These are phyloP conservation scores for Gossypium turneri DNA, from an alignment of 345 rosid species.

Conservation along the genomic window DNA sequence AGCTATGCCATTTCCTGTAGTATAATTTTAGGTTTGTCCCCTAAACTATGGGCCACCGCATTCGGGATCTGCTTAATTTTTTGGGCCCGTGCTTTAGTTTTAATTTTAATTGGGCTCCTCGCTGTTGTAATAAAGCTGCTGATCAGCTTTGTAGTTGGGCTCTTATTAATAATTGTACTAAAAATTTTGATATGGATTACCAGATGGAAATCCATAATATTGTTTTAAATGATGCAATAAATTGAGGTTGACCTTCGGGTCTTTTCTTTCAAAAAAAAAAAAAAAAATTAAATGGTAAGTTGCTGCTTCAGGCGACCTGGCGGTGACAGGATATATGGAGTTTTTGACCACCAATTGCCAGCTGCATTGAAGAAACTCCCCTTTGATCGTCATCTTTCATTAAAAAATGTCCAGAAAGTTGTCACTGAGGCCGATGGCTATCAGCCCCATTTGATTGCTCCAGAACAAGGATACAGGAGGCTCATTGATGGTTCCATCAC, in stretches of 20 bases:
- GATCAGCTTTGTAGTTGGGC: no score
- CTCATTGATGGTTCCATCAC: slow-evolving; percentile 93
- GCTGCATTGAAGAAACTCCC: slow-evolving; percentile 99
- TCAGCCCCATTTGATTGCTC: slow-evolving; percentile 99
- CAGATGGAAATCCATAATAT: no score
- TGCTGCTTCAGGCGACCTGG: slow-evolving; percentile 79
- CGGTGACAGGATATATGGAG: slow-evolving; percentile 95
- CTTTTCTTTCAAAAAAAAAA: no score
- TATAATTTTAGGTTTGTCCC: not conserved
- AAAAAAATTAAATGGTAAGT: slow-evolving; percentile 5
- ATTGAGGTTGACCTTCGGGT: no score
- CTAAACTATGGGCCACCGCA: not conserved
- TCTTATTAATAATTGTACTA: no score
- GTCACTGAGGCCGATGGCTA: slow-evolving; percentile 99
- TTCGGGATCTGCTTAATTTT: no score
- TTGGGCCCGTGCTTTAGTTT: no score
- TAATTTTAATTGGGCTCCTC: no score
- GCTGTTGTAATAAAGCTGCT: no score
- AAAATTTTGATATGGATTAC: no score
- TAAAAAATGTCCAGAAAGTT: slow-evolving; percentile 91
- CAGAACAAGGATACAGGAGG: slow-evolving; percentile 98
- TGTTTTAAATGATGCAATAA: no score
- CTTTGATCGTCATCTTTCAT: slow-evolving; percentile 87
- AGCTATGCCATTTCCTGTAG: not conserved
- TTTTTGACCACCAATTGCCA: slow-evolving; percentile 93